phyloP scores from a whole-genome alignment of 495 filamentous ascomycete genomes.

The Penicillium psychrofluorescens region DNA sequence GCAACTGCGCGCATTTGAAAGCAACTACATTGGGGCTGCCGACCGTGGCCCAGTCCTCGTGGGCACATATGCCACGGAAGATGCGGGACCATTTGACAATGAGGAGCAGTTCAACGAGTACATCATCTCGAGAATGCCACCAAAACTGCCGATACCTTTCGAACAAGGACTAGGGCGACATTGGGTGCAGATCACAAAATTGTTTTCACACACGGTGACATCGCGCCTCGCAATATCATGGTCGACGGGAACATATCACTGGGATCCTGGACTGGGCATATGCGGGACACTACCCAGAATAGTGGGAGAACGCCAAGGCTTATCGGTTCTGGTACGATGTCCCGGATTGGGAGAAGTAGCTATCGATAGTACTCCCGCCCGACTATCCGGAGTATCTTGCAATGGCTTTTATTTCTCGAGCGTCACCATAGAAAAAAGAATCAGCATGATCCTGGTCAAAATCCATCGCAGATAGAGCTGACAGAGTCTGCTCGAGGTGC shows the following conservation, averaged over 20 bases:
- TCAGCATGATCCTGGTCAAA: not conserved
- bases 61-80: not conserved
- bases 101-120: not conserved
- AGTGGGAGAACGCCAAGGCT: not conserved
- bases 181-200: not conserved
- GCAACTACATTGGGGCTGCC: not conserved
- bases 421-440: not conserved
- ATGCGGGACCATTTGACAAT: not conserved
- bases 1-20: not conserved
- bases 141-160: not conserved
- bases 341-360: not conserved
- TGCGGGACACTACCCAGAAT: not conserved
- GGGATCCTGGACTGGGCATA: conserved; percentile 1
- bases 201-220: conserved; percentile 2
- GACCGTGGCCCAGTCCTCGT: not conserved
- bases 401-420: not conserved
- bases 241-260: not conserved
- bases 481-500: not conserved
- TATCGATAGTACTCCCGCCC: conserved; percentile 1
- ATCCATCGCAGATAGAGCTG: not conserved
- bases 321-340: not conserved
- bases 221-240: conserved; percentile 3
- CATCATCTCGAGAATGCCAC: not conserved
- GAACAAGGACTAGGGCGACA: not conserved
- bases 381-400: conserved; percentile 1